These are phyloP conservation scores for Gracilariopsis chorda DNA, from an alignment of 23 red algal genomes.

Conservation along the genomic window DNA sequence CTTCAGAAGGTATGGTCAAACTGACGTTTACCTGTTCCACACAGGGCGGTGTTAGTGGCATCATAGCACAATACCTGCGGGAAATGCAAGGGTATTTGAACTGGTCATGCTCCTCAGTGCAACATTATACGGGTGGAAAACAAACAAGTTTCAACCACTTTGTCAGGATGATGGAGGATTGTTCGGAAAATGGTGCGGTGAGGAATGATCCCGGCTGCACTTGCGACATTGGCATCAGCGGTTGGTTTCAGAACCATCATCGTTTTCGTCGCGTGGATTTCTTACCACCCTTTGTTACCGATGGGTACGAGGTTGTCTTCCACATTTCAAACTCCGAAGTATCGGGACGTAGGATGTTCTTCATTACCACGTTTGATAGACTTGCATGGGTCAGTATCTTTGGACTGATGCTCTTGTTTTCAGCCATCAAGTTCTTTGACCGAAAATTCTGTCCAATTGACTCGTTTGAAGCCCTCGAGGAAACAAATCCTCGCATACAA, in stretches of 20 bases:
- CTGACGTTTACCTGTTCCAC: neutral
- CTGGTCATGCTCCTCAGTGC: neutral
- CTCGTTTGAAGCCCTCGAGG: neutral
- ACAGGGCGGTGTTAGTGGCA: neutral
- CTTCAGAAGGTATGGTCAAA: too few relatives aligned
- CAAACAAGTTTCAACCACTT: neutral
- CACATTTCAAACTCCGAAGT: neutral
- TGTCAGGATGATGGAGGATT: neutral
- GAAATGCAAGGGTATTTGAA: neutral
- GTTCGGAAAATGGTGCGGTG: neutral
- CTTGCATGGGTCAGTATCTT: neutral
- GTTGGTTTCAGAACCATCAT: neutral
- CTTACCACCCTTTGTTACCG: slow-evolving; percentile 20
- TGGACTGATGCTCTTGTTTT: neutral
- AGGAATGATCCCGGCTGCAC: neutral
- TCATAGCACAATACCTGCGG: neutral
- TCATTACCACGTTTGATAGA: slow-evolving; percentile 10
- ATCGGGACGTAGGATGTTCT: neutral
- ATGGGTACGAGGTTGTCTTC: neutral
- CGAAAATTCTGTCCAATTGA: neutral
- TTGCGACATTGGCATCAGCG: slow-evolving; percentile 33
- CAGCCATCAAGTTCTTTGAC: neutral
- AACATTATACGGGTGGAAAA: neutral
- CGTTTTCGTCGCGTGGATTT: slow-evolving; percentile 17
- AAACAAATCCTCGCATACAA: neutral